Evolutionary conservation across 805 yeast species (phyloP).

Genomic region (Candida ulmi): DNA sequence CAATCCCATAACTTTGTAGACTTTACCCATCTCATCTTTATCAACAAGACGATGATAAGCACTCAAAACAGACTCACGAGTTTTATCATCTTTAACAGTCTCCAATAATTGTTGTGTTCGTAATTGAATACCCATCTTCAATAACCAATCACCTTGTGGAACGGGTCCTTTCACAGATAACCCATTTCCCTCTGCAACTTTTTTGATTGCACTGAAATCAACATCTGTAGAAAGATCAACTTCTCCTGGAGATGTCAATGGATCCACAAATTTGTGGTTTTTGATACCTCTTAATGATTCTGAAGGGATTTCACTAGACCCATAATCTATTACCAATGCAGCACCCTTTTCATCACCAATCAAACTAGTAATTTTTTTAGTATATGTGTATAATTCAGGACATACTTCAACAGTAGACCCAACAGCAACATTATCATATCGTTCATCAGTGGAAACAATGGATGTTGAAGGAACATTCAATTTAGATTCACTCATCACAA

Average conservation of each 20-base stretch:
- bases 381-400: constrained; percentile 61
- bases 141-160: constrained; percentile 79
- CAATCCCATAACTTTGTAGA: constrained; percentile 67
- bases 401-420: constrained; percentile 67
- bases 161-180: constrained; percentile 36
- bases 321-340: constrained; percentile 74
- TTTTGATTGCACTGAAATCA: constrained; percentile 59
- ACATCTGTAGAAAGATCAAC: constrained; percentile 83
- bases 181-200: constrained; percentile 16
- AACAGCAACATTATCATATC: constrained; percentile 49
- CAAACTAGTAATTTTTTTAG: constrained; percentile 46
- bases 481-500: constrained; percentile 53
- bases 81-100: constrained; percentile 31
- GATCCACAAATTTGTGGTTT: constrained; percentile 67
- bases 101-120: constrained; percentile 56
- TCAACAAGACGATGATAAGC: constrained; percentile 62
- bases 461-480: constrained; percentile 57
- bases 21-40: constrained; percentile 66
- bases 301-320: constrained; percentile 58
- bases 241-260: constrained; percentile 69
- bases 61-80: constrained; percentile 45
- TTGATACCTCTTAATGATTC: constrained; percentile 70
- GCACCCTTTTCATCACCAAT: constrained; percentile 45
- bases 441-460: constrained; percentile 42
- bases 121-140: constrained; percentile 67